Conservation (phyloP, 2,329 filamentous ascomycete genomes). For the Cladosporium sp. region DNA sequence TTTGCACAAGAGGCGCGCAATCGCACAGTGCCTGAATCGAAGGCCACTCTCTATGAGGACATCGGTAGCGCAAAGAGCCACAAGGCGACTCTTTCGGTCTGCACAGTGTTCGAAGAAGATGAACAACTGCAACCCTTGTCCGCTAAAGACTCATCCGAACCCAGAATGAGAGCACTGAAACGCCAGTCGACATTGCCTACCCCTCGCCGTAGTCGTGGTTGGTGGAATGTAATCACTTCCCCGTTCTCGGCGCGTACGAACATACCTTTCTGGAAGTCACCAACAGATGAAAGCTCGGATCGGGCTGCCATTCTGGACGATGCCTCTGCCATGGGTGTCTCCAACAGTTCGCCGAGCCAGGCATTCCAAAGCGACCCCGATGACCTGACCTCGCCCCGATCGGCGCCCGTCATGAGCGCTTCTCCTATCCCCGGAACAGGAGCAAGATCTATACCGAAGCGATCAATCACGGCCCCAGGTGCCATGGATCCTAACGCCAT, state of each 20-base stretch:
- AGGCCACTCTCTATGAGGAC: slow-evolving; percentile 6
- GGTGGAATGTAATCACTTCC: slow-evolving; percentile 74
- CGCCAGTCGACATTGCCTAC: slow-evolving; percentile 43
- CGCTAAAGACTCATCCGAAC: slow-evolving; percentile 11
- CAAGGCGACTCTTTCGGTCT: slow-evolving; percentile 48
- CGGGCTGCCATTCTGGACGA: slow-evolving; percentile 19
- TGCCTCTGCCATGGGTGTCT: slow-evolving; percentile 21
- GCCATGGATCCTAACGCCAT: slow-evolving; percentile 16
- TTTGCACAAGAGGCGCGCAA: slow-evolving; percentile 16
- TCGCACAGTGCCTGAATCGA: slow-evolving; percentile 4
- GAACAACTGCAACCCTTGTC: slow-evolving; percentile 44
- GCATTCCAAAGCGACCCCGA: neutral
- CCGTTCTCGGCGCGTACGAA: slow-evolving; percentile 49
- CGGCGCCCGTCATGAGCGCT: neutral
- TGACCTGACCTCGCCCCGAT: neutral
- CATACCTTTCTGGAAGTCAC: slow-evolving; percentile 25
- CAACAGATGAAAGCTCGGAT: slow-evolving; percentile 16
- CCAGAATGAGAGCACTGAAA: slow-evolving; percentile 17
- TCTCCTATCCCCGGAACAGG: neutral
- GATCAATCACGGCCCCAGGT: slow-evolving; percentile 28
- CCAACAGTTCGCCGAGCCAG: neutral
- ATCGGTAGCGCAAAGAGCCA: slow-evolving; percentile 4
- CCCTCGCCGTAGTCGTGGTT: slow-evolving; percentile 59
- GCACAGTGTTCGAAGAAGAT: slow-evolving; percentile 63
- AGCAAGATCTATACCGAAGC: slow-evolving; percentile 14